phyloP scores from a whole-genome alignment of 352 stramenopile species.

The Globisporangium emineosum region DNA sequence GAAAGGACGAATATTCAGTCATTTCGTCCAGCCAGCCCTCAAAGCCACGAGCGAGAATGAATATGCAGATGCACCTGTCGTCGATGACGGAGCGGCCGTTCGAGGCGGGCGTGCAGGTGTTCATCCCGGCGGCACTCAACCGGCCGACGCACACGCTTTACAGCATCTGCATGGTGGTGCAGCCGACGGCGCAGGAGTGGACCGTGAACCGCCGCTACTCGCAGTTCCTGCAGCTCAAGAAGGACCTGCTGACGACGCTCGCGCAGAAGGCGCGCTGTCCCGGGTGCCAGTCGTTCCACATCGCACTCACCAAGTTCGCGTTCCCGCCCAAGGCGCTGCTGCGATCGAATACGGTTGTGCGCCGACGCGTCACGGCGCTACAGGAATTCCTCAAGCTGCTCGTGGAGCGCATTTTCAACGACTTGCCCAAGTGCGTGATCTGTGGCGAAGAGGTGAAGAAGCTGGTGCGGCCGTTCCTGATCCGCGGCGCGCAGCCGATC shows the following conservation, averaged over 20 bases:
- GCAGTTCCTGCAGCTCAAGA: constrained; percentile 79
- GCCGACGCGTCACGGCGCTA: constrained; percentile 58
- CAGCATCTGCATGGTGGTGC: constrained; percentile 79
- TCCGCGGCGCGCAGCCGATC: constrained; percentile 71
- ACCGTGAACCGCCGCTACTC: constrained; percentile 85
- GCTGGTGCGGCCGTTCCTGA: constrained; percentile 73
- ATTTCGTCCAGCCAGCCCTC: background rate
- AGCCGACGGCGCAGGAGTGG: constrained; percentile 78
- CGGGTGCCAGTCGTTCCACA: constrained; percentile 62
- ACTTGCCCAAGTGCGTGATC: constrained; percentile 68
- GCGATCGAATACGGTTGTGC: constrained; percentile 71
- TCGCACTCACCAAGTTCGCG: constrained; percentile 51
- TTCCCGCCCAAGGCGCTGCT: constrained; percentile 71
- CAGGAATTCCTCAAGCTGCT: constrained; percentile 76
- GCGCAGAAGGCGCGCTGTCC: constrained; percentile 41
- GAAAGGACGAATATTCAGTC: background rate
- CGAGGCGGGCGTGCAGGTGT: constrained; percentile 63
- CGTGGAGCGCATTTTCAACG: constrained; percentile 64
- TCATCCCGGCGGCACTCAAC: constrained; percentile 82
- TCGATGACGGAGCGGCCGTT: constrained; percentile 15
- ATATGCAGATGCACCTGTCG: constrained; percentile 4
- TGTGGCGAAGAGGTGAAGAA: constrained; percentile 68
- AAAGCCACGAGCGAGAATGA: background rate
- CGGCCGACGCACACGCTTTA: constrained; percentile 81
- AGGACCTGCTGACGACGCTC: constrained; percentile 57